Evolutionary conservation across 2,329 filamentous ascomycete species (phyloP).

Genomic region (Claviceps sp.): DNA sequence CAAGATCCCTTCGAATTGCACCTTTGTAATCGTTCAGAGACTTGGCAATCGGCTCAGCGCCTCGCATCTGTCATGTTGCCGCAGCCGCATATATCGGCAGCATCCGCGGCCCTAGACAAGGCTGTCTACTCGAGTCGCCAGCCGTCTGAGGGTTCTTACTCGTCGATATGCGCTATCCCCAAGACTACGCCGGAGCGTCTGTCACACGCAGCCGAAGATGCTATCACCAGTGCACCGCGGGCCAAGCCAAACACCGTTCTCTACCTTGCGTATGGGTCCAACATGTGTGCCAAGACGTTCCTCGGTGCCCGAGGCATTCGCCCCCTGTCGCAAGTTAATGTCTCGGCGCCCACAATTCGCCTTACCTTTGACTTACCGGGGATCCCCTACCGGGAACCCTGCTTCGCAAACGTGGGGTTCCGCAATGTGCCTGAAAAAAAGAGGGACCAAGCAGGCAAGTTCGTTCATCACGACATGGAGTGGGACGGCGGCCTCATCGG

Average conservation of each 20-base stretch:
- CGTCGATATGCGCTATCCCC: constrained; percentile 19
- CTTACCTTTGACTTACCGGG: constrained; percentile 80
- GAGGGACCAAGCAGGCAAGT: constrained; percentile 12
- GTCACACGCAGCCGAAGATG: constrained; percentile 15
- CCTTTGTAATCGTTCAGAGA: too few relatives aligned
- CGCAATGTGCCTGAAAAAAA: constrained; percentile 36
- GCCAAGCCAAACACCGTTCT: constrained; percentile 41
- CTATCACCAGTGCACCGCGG: constrained; percentile 11
- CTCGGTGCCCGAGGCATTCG: constrained; percentile 63
- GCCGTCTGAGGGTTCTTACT: constrained; percentile 13
- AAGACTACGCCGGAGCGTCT: constrained; percentile 17
- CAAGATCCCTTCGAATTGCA: too few relatives aligned
- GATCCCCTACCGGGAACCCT: constrained; percentile 76
- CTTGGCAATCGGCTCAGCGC: too few relatives aligned
- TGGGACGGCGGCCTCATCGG: constrained; percentile 82
- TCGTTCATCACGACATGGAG: constrained; percentile 8
- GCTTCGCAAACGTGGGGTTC: constrained; percentile 70
- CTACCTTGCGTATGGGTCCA: constrained; percentile 86
- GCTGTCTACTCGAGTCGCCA: constrained; percentile 10
- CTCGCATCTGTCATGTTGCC: background rate
- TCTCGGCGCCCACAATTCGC: constrained; percentile 63
- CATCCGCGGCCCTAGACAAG: constrained; percentile 14
- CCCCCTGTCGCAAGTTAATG: constrained; percentile 69
- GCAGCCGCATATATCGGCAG: constrained; percentile 1
- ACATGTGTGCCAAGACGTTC: constrained; percentile 71